These are phyloP conservation scores for Aspergillus bridgeri DNA, from an alignment of 495 filamentous ascomycete genomes.

Conservation along the genomic window DNA sequence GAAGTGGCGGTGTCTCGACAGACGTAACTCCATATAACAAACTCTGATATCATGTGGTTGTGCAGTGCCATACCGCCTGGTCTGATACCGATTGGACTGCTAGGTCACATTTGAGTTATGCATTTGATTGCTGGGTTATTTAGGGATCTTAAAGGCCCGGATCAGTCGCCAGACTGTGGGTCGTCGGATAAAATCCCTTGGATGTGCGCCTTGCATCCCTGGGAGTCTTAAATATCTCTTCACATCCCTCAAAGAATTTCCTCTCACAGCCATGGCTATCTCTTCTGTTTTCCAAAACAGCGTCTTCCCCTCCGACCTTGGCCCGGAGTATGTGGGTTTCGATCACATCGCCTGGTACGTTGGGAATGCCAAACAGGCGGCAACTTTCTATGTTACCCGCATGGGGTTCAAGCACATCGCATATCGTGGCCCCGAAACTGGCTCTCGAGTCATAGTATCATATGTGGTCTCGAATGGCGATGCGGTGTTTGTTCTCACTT, in stretches of 20 bases:
- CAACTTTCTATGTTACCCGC: constrained; percentile 70
- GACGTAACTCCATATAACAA: too few relatives aligned
- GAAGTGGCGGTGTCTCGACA: too few relatives aligned
- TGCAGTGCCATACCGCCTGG: too few relatives aligned
- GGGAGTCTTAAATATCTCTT: too few relatives aligned
- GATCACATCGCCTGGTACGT: constrained; percentile 84
- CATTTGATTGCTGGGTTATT: too few relatives aligned
- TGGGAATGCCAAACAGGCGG: constrained; percentile 81
- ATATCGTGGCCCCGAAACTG: constrained; percentile 76
- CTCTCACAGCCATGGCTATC: background rate
- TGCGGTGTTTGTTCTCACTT: constrained; percentile 72
- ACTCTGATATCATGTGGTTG: too few relatives aligned
- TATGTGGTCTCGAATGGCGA: constrained; percentile 68
- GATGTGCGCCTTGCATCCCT: too few relatives aligned
- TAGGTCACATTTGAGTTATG: too few relatives aligned
- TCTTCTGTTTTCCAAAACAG: background rate
- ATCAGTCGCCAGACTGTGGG: too few relatives aligned
- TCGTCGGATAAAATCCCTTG: too few relatives aligned
- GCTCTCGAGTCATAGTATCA: constrained; percentile 63
- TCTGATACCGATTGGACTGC: too few relatives aligned
- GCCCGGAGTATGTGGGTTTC: constrained; percentile 61
- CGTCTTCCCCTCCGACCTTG: background rate
- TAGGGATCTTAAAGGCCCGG: too few relatives aligned
- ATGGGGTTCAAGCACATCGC: constrained; percentile 72
- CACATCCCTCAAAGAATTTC: background rate